Percentiles rank a stretch among this genome's conserved stretches.
These are phyloP conservation scores for Austroboletus eburneus DNA, from an alignment of 768 basidiomycete genomes.

Conservation along the genomic window DNA sequence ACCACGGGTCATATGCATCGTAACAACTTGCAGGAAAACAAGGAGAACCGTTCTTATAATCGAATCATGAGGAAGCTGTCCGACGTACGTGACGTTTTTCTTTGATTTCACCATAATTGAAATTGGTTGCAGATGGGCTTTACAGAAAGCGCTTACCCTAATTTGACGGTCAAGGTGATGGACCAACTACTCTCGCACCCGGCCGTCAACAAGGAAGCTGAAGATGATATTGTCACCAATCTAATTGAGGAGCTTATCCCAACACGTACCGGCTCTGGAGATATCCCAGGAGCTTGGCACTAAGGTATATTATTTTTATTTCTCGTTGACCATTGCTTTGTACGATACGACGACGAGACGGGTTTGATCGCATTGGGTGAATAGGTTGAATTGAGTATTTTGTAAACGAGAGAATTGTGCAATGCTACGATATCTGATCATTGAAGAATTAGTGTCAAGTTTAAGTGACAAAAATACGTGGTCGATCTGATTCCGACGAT, in stretches of 20 bases:
- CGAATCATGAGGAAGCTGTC: constrained; percentile 56
- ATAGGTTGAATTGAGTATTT: background rate
- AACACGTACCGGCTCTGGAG: constrained; percentile 20
- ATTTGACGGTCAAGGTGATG: constrained; percentile 47
- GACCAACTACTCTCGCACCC: constrained; percentile 42
- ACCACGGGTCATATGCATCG: constrained; percentile 21
- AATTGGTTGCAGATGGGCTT: constrained; percentile 63
- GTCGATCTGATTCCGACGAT: too few species aligned
- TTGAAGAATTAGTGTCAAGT: too few species aligned
- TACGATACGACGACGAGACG: too few species aligned
- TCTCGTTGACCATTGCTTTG: constrained; percentile 8
- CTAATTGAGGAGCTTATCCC: constrained; percentile 57
- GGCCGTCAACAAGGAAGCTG: constrained; percentile 47
- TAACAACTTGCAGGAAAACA: constrained; percentile 18
- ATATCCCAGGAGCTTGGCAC: constrained; percentile 47
- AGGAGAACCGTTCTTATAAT: constrained; percentile 38
- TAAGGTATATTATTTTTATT: constrained; percentile 14
- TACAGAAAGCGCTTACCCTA: constrained; percentile 52
- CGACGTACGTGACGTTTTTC: constrained; percentile 46
- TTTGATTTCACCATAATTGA: constrained; percentile 8
- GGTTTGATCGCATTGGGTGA: too few species aligned
- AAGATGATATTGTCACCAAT: constrained; percentile 64
- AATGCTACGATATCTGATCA: too few species aligned
- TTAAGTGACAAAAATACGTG: too few species aligned
- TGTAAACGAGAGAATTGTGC: too few species aligned